Percentiles rank a stretch among this genome's conserved stretches.
These are phyloP conservation scores for Oryza glumipatula DNA, from an alignment of 176 grass and related monocot species.

Conservation along the genomic window DNA sequence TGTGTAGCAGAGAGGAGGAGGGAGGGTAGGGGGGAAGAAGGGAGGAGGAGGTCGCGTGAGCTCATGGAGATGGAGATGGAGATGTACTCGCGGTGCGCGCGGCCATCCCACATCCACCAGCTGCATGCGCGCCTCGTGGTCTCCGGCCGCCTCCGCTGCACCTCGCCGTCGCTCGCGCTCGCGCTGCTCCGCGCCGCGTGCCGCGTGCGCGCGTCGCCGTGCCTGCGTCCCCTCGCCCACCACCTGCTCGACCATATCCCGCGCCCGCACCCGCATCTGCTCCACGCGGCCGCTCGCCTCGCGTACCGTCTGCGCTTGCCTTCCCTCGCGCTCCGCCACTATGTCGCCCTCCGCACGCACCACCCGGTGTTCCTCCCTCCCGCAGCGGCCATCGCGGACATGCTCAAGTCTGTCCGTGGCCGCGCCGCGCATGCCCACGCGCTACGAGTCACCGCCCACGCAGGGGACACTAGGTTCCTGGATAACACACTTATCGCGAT, in stretches of 20 bases:
- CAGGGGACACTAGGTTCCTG: slow-evolving; percentile 44
- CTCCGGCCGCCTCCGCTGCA: slow-evolving; percentile 38
- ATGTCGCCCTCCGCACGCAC: slow-evolving; percentile 19
- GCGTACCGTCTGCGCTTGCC: slow-evolving; percentile 19
- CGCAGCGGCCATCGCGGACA: slow-evolving; percentile 43
- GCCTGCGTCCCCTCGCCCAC: slow-evolving; percentile 41
- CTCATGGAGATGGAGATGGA: background rate
- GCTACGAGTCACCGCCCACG: slow-evolving; percentile 36
- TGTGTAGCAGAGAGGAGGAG: slow-evolving; percentile 50
- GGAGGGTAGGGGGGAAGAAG: slow-evolving; percentile 25
- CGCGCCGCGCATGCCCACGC: slow-evolving; percentile 55
- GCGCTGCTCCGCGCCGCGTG: slow-evolving; percentile 40
- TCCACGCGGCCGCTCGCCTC: slow-evolving; percentile 44
- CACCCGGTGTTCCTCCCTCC: slow-evolving; percentile 43
- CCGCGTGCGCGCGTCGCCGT: slow-evolving; percentile 22
- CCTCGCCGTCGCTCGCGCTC: slow-evolving; percentile 16
- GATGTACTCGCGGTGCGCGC: slow-evolving; percentile 24
- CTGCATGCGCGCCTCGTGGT: slow-evolving; percentile 50
- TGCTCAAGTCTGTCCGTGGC: slow-evolving; percentile 52
- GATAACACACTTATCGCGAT: slow-evolving; percentile 56
- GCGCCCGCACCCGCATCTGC: slow-evolving; percentile 7
- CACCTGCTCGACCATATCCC: slow-evolving; percentile 35
- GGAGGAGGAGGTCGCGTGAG: slow-evolving; percentile 7
- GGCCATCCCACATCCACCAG: slow-evolving; percentile 49
- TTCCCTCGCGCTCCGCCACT: slow-evolving; percentile 40